Conservation (phyloP, 352 stramenopile genomes). For the Detonula confervacea region DNA sequence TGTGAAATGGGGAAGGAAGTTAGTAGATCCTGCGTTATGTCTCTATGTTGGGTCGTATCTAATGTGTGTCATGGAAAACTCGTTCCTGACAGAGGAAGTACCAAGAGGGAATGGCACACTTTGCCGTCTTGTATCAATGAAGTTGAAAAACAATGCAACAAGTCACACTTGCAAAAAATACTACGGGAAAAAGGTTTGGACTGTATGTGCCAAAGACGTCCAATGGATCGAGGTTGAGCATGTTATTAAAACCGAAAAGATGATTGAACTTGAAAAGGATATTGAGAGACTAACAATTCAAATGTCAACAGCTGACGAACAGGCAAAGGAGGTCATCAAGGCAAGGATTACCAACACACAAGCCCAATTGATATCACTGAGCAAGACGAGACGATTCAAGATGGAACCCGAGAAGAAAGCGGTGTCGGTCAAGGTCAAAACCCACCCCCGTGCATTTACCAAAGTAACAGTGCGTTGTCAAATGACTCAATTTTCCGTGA, state of each 20-base stretch:
- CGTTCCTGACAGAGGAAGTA: constrained; percentile 19
- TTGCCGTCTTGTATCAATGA: constrained; percentile 19
- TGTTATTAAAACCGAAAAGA: constrained; percentile 7
- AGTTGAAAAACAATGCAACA: constrained; percentile 27
- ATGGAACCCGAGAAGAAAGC: constrained; percentile 1
- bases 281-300: neutral
- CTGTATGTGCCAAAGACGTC: constrained; percentile 35
- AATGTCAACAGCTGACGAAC: neutral
- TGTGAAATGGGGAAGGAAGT: no score
- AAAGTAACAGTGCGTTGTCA: neutral
- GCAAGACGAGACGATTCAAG: constrained; percentile 3
- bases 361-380: no score
- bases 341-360: neutral
- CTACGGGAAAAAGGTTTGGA: constrained; percentile 42
- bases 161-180: constrained; percentile 35
- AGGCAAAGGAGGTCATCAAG: neutral
- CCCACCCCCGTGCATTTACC: neutral
- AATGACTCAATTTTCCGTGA: constrained; percentile 27
- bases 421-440: neutral
- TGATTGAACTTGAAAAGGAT: constrained; percentile 3
- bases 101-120: constrained; percentile 42
- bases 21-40: no score
- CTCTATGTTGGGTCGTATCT: neutral
- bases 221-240: constrained; percentile 41
- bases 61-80: constrained; percentile 24